These are phyloP conservation scores for Colletotrichum gigasporum DNA, from an alignment of 2,329 filamentous ascomycete genomes.

Conservation along the genomic window DNA sequence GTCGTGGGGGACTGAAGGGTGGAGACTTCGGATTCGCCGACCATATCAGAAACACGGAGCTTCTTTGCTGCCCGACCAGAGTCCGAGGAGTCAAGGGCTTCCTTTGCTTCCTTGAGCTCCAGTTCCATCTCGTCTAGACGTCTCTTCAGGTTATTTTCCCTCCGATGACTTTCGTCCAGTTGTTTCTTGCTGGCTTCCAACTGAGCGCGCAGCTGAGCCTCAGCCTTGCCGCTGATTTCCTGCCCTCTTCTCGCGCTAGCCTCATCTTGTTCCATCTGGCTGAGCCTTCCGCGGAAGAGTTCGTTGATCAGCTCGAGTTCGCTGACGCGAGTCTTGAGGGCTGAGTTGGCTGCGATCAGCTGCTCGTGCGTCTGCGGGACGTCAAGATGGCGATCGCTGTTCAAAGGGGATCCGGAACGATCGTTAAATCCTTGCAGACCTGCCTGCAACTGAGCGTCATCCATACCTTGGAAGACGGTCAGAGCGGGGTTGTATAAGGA, in stretches of 20 bases:
- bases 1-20: conserved; percentile 26
- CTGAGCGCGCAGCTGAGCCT: conserved; percentile 65
- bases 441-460: conserved; percentile 74
- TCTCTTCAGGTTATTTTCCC: conserved; percentile 84
- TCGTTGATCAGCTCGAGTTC: conserved; percentile 96
- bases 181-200: conserved; percentile 61
- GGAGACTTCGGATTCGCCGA: conserved; percentile 25
- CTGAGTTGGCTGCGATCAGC: conserved; percentile 81
- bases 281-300: conserved; percentile 79
- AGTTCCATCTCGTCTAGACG: conserved; percentile 82
- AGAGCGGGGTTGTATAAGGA: conserved; percentile 79
- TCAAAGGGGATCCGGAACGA: conserved; percentile 59
- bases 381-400: conserved; percentile 72
- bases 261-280: conserved; percentile 82
- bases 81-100: conserved; percentile 23
- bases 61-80: conserved; percentile 28
- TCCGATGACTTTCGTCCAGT: conserved; percentile 79
- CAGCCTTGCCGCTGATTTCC: conserved; percentile 64
- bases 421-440: conserved; percentile 58
- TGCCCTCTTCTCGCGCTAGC: conserved; percentile 70
- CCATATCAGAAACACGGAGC: conserved; percentile 23
- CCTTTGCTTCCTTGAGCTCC: conserved; percentile 52
- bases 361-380: conserved; percentile 82
- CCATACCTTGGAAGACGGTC: conserved; percentile 82
- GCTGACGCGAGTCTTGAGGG: conserved; percentile 92